Evolutionary conservation across 495 filamentous ascomycete genomes (phyloP).

Genomic region (Sporormia fimetaria): DNA sequence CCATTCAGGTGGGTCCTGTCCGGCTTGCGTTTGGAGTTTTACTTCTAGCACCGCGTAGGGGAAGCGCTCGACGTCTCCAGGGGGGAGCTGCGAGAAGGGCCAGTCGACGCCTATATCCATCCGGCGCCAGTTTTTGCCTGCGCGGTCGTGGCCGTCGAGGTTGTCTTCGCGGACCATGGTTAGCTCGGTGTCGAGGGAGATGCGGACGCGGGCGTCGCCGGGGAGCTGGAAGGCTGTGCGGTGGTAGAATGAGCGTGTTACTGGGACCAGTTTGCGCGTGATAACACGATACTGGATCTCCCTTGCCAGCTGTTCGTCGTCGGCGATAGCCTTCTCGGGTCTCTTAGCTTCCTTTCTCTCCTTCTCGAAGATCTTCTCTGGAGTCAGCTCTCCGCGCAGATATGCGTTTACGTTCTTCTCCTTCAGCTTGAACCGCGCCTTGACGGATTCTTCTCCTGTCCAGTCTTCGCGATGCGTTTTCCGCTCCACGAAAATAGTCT

Average conservation of each 20-base stretch:
- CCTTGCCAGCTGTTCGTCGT: constrained; percentile 76
- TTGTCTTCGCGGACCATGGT: constrained; percentile 94
- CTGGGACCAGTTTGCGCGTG: constrained; percentile 69
- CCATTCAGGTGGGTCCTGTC: constrained; percentile 96
- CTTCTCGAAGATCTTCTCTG: constrained; percentile 82
- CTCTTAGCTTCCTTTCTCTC: constrained; percentile 87
- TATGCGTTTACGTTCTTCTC: constrained; percentile 96
- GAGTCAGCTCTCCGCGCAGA: constrained; percentile 66
- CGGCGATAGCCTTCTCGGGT: constrained; percentile 73
- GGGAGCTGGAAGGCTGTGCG: constrained; percentile 96
- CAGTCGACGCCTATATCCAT: constrained; percentile 97
- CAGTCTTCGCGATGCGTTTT: constrained; percentile 99
- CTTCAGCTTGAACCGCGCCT: constrained; percentile 87
- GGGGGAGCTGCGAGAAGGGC: constrained; percentile 80
- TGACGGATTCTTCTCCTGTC: constrained; percentile 98
- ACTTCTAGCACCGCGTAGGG: constrained; percentile 96
- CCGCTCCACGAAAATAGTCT: constrained; percentile 92
- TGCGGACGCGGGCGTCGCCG: constrained; percentile 89
- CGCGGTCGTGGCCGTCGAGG: constrained; percentile 62
- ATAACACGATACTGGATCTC: constrained; percentile 91
- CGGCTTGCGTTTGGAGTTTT: constrained; percentile 91
- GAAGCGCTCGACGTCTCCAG: constrained; percentile 77
- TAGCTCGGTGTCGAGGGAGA: constrained; percentile 92
- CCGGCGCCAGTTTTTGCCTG: constrained; percentile 85
- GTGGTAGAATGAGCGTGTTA: constrained; percentile 91